phyloP scores from a whole-genome alignment of 2,329 filamentous ascomycete genomes.

The Alternaria gaisen region DNA sequence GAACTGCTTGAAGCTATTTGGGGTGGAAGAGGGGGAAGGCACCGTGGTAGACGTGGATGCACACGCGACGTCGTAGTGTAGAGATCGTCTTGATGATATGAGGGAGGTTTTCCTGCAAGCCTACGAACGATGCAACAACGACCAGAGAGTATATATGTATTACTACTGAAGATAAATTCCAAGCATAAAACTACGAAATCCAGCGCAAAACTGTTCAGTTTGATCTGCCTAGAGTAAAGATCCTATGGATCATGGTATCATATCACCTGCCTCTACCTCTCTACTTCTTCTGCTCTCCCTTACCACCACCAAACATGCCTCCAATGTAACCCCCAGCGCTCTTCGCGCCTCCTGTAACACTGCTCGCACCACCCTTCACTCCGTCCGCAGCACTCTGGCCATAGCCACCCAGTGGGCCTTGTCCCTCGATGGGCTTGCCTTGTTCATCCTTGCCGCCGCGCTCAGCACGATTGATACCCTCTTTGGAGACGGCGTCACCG shows the following conservation, averaged over 20 bases:
- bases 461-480: slow-evolving; percentile 72
- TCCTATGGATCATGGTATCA: slow-evolving; percentile 8
- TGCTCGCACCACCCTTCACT: slow-evolving; percentile 40
- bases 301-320: slow-evolving; percentile 33
- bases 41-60: slow-evolving; percentile 11
- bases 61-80: slow-evolving; percentile 4
- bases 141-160: not conserved
- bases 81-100: not conserved
- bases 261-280: not conserved
- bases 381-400: slow-evolving; percentile 43
- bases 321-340: slow-evolving; percentile 38
- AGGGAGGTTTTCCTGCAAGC: not conserved
- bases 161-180: not conserved
- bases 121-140: not conserved
- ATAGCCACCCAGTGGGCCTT: slow-evolving; percentile 45
- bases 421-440: slow-evolving; percentile 57
- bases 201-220: not conserved
- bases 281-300: slow-evolving; percentile 31
- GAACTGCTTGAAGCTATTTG: slow-evolving; percentile 43
- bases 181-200: not conserved
- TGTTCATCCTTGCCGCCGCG: slow-evolving; percentile 69
- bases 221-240: not conserved
- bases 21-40: slow-evolving; percentile 30
- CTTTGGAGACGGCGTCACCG: slow-evolving; percentile 69
- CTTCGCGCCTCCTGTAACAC: slow-evolving; percentile 37